phyloP scores from a whole-genome alignment of 2,329 filamentous ascomycete species.

The Chaetomiaceae sp. region DNA sequence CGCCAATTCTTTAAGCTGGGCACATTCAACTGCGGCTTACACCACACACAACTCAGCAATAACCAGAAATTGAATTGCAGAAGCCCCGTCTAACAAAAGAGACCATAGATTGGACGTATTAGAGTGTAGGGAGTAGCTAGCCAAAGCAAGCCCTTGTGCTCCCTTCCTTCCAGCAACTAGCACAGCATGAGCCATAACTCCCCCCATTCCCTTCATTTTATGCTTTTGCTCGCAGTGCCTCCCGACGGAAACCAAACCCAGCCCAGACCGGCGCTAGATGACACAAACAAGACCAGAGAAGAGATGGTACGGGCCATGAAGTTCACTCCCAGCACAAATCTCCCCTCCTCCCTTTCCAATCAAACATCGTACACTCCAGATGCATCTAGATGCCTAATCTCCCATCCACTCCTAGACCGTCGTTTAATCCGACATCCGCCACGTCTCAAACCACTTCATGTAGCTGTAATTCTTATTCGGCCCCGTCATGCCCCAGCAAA shows the following conservation, averaged over 20 bases:
- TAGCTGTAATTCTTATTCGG: conserved; percentile 79
- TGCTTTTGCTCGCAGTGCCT: not conserved
- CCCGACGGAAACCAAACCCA: not conserved
- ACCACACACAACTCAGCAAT: not conserved
- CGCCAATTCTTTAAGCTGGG: too few species aligned
- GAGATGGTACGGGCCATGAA: conserved; percentile 2
- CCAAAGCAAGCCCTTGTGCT: not conserved
- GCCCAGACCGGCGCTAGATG: conserved; percentile 8
- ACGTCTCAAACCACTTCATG: conserved; percentile 87
- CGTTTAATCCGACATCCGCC: conserved; percentile 67
- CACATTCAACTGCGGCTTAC: not conserved
- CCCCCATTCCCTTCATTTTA: not conserved
- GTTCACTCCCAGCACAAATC: not conserved
- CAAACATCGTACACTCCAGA: conserved; percentile 15
- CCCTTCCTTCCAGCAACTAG: not conserved
- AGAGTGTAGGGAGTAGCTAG: not conserved
- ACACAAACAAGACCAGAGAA: conserved; percentile 7
- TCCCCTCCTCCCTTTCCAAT: not conserved
- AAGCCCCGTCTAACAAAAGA: conserved; percentile 7
- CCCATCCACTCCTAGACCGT: not conserved
- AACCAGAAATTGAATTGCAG: not conserved
- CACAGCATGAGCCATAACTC: not conserved
- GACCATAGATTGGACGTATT: conserved; percentile 1
- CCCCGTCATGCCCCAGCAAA: conserved; percentile 95
- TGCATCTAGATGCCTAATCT: conserved; percentile 1